phyloP scores from a whole-genome alignment of 179 eudicot genomes.

The Patellifolia procumbens region DNA sequence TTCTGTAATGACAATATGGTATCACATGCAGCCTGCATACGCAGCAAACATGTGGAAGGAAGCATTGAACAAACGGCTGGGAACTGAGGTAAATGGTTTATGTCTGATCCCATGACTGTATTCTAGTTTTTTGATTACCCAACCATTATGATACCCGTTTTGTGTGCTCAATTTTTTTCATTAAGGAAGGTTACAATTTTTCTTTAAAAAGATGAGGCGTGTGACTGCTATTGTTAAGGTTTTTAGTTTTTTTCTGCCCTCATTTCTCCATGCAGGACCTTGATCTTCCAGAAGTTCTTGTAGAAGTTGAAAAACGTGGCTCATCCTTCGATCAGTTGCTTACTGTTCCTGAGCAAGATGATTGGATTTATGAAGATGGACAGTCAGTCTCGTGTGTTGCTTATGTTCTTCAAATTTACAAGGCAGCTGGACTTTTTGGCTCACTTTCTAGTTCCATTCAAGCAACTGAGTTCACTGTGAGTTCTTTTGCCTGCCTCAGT shows the following conservation, averaged over 20 bases:
- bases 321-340: constrained; percentile 75
- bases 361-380: constrained; percentile 89
- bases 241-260: constrained; percentile 16
- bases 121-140: not conserved
- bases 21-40: constrained; percentile 80
- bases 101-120: not conserved
- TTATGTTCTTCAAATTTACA: constrained; percentile 81
- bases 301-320: constrained; percentile 86
- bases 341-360: constrained; percentile 84
- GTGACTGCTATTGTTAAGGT: not conserved
- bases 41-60: constrained; percentile 97
- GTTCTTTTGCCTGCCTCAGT: constrained; percentile 23
- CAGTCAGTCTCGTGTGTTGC: constrained; percentile 88
- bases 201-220: not conserved
- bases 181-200: no score
- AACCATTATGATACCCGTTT: not conserved
- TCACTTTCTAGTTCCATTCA: constrained; percentile 68
- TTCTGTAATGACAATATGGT: constrained; percentile 95
- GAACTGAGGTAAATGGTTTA: constrained; percentile 67
- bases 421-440: constrained; percentile 86
- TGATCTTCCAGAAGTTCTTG: constrained; percentile 75
- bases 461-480: constrained; percentile 95
- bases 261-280: constrained; percentile 57
- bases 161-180: not conserved
- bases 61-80: constrained; percentile 92